These are phyloP conservation scores for Coemansia sp. DNA, from an alignment of 192 early-diverging fungal species.

Conservation along the genomic window DNA sequence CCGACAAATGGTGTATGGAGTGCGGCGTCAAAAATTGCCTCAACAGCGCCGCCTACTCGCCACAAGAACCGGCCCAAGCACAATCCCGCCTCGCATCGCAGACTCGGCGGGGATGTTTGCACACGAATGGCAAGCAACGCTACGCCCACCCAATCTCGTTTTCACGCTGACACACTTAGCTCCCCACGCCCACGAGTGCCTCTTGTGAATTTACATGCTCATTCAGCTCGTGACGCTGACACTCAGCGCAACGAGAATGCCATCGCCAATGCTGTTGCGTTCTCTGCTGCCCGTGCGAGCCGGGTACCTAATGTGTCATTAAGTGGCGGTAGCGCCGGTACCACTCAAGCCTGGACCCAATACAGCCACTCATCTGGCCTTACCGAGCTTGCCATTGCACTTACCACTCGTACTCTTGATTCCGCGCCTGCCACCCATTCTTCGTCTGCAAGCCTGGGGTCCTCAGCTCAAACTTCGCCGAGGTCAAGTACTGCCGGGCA, in stretches of 20 bases:
- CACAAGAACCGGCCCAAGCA: not conserved
- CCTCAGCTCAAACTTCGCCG: not conserved
- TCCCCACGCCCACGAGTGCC: not conserved
- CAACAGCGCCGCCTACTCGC: not conserved
- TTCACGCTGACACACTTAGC: not conserved
- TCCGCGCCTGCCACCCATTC: not conserved
- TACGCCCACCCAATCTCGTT: not conserved
- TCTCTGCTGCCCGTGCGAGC: not conserved
- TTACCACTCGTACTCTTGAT: not conserved
- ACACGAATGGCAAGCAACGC: not conserved
- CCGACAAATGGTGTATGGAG: not conserved
- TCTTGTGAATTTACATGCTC: not conserved
- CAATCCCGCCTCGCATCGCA: not conserved
- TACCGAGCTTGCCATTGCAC: not conserved
- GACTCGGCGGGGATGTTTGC: not conserved
- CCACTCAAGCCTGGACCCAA: not conserved
- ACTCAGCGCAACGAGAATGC: conserved; percentile 1
- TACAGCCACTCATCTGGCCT: not conserved
- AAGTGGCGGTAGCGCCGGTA: not conserved
- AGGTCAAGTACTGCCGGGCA: not conserved
- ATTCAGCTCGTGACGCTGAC: not conserved
- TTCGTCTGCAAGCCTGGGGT: not conserved
- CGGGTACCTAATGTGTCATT: not conserved
- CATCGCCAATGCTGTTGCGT: conserved; percentile 4
- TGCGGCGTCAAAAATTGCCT: not conserved